Evolutionary conservation across 176 grass and related monocot genomes (phyloP).

Genomic region (Lolium perenne): DNA sequence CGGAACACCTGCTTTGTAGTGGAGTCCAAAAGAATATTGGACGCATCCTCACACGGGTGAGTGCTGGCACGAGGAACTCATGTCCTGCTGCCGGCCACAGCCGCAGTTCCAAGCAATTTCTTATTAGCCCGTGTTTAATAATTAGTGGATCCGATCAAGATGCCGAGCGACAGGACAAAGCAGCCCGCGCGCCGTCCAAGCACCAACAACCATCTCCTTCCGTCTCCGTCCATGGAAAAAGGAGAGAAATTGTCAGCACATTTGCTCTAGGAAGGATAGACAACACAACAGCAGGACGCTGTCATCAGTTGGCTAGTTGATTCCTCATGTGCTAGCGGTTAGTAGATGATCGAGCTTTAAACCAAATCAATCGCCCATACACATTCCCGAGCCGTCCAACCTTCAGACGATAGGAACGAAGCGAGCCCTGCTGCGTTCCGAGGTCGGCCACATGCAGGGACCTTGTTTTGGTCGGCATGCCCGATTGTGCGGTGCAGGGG

Average conservation of each 20-base stretch:
- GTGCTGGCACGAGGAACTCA: constrained; percentile 40
- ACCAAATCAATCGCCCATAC: background rate
- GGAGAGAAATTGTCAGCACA: background rate
- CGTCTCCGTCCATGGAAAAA: constrained; percentile 36
- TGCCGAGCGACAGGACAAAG: background rate
- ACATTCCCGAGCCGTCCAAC: background rate
- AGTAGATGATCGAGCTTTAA: background rate
- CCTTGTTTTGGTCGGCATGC: too few relatives aligned
- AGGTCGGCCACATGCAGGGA: too few relatives aligned
- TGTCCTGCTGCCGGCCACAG: constrained; percentile 45
- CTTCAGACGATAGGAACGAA: too few relatives aligned
- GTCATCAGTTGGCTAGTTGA: background rate
- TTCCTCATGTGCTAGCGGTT: background rate
- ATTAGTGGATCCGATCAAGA: background rate
- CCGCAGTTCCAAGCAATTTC: background rate
- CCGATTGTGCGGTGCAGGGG: too few relatives aligned
- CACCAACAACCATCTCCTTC: background rate
- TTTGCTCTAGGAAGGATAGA: background rate
- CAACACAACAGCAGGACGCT: too few relatives aligned
- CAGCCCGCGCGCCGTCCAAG: constrained; percentile 24
- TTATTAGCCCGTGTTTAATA: background rate
- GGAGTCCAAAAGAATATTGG: too few relatives aligned
- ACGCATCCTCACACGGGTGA: background rate
- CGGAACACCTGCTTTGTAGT: too few relatives aligned
- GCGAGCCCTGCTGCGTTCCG: too few relatives aligned